Conservation (phyloP, 1,284 basidiomycete genomes). For the Thelephora terrestris region DNA sequence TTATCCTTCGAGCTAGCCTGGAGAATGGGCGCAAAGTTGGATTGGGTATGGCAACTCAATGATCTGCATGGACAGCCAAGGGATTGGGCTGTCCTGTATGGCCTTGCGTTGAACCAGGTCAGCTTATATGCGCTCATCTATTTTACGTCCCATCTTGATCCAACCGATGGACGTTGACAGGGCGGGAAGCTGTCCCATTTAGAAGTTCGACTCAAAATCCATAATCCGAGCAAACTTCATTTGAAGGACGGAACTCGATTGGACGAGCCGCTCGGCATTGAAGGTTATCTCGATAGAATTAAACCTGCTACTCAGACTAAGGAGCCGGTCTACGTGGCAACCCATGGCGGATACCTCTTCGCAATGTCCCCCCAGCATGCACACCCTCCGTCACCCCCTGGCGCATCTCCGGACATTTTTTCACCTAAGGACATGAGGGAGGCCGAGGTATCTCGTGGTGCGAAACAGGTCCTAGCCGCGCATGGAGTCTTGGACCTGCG, state of each 20-base stretch:
- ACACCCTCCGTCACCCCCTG: slow-evolving; percentile 61
- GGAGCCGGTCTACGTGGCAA: slow-evolving; percentile 58
- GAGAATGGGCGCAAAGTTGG: slow-evolving; percentile 59
- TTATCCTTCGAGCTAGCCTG: slow-evolving; percentile 65
- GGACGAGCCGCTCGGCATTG: slow-evolving; percentile 64
- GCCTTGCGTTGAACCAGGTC: slow-evolving; percentile 61
- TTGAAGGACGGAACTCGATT: slow-evolving; percentile 45
- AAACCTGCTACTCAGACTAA: slow-evolving; percentile 49
- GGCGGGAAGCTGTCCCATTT: slow-evolving; percentile 44
- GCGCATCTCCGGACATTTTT: slow-evolving; percentile 27
- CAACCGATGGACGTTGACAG: slow-evolving; percentile 22
- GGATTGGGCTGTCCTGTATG: slow-evolving; percentile 65
- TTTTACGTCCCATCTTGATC: slow-evolving; percentile 1
- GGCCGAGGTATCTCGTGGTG: slow-evolving; percentile 51
- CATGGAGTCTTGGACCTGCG: slow-evolving; percentile 62
- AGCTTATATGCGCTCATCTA: slow-evolving; percentile 11
- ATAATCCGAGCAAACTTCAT: slow-evolving; percentile 46
- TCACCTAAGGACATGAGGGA: slow-evolving; percentile 31
- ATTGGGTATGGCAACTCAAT: slow-evolving; percentile 70
- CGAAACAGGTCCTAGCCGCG: slow-evolving; percentile 56
- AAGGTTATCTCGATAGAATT: slow-evolving; percentile 73
- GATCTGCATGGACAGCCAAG: slow-evolving; percentile 55
- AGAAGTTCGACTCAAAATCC: slow-evolving; percentile 63
- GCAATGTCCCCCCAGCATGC: slow-evolving; percentile 41
- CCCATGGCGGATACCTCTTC: slow-evolving; percentile 70